Conservation (phyloP, 2,329 filamentous ascomycete species). For the Dactylellina drechsleri region DNA sequence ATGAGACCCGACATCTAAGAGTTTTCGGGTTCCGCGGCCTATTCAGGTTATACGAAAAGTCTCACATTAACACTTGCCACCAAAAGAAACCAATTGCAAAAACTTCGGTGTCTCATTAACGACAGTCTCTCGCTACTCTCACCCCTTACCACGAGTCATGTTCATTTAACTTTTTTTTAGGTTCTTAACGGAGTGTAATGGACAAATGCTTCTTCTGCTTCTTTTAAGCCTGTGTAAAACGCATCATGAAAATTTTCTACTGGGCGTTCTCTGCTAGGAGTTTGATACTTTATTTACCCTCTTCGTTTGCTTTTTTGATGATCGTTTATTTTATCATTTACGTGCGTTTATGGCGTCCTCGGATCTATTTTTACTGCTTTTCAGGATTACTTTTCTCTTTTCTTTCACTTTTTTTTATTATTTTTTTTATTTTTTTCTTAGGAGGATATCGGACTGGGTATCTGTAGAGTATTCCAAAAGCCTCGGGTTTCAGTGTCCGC, state of each 20-base stretch:
- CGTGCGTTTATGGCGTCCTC: conserved; percentile 52
- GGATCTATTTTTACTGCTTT: conserved; percentile 15
- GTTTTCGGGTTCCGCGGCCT: conserved; percentile 25
- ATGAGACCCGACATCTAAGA: conserved; percentile 28
- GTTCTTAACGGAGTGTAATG: conserved; percentile 44
- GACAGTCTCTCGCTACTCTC: conserved; percentile 15
- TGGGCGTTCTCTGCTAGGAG: conserved; percentile 42
- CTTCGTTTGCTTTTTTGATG: conserved; percentile 24
- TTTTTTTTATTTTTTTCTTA: conserved; percentile 23
- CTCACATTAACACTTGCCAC: conserved; percentile 2
- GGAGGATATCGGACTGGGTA: conserved; percentile 22
- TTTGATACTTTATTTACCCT: conserved; percentile 38
- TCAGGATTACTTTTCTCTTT: conserved; percentile 4
- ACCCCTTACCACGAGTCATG: conserved; percentile 17
- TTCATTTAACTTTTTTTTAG: conserved; percentile 30
- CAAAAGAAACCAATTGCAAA: conserved; percentile 13
- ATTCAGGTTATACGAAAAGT: conserved; percentile 34
- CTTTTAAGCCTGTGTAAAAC: conserved; percentile 42
- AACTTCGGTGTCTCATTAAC: conserved; percentile 34
- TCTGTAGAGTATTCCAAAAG: conserved; percentile 29
- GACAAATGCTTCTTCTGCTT: conserved; percentile 28
- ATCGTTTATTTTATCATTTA: conserved; percentile 44
- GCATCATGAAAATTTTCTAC: conserved; percentile 37
- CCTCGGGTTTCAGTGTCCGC: conserved; percentile 16
- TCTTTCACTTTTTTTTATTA: conserved; percentile 21